Evolutionary conservation across 306 rosid species (phyloP), one percentile per base, ranked within the genome.

Genomic region (Cicer cuneatum): DNA sequence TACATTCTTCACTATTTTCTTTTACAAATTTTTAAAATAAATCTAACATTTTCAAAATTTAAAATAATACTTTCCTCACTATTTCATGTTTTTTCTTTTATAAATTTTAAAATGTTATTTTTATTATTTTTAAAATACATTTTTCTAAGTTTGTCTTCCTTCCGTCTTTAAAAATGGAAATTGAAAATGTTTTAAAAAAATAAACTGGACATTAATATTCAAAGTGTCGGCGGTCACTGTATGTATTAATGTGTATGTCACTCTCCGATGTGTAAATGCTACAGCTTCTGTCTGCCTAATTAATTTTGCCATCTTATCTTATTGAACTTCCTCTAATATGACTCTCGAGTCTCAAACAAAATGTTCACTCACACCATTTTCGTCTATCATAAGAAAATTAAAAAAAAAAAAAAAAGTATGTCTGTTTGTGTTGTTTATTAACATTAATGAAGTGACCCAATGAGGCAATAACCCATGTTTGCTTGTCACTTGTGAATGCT

Each of bases 271-370:
- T 24, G 53, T 33, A 65, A 52, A 35, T 15, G 5, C 39, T 64
- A 35, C 79, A 41, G 42, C 7, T 57, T 58, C 67, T 41, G 47
- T 58, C 67, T 41, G 47, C 58, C 72, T 2, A 15, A 57, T 58
- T 15, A n/a, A 38, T 21, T 75, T 54, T 39, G 71, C 64, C 37
- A 60, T 38, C 10, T 24, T 74, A 60, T 38, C 10, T 24, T 74
- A 69, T 52, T 13, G 47, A 69, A 45, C 14, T 10, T 52, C 18
- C 21, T 9, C n/a, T 5, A 78, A 13, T 18, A 48, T 66, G 49
- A 51, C 49, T 41, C 2, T 21, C 5, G 33, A 15, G 18, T 39
- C 10, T 42, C 16, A 10, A 65, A 65, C 71, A 60, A 13, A 29
- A 33, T 33, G 7, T 60, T 60, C 19, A 60, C 1, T 13, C 19